phyloP scores from a whole-genome alignment of 306 rosid genomes.

The Vachellia pachyceras region DNA sequence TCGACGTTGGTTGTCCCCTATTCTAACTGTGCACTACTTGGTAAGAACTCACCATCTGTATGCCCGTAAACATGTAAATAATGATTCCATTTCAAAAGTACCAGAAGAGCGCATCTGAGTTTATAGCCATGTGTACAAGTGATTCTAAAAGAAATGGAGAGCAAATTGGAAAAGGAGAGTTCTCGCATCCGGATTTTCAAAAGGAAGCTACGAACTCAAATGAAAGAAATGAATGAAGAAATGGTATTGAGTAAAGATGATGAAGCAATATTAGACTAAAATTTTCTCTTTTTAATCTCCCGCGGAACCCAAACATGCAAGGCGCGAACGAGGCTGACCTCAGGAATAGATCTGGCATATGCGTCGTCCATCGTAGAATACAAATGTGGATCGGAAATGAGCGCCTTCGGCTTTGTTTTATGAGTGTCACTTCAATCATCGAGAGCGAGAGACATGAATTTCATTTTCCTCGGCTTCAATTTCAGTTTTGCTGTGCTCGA shows the following conservation, averaged over 20 bases:
- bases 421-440: slow-evolving; percentile 21
- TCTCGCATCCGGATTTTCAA: slow-evolving; percentile 28
- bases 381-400: slow-evolving; percentile 47
- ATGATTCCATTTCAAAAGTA: slow-evolving; percentile 21
- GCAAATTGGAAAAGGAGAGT: background rate
- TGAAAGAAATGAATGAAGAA: background rate
- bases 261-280: slow-evolving; percentile 4
- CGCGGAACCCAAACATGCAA: background rate
- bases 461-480: slow-evolving; percentile 24
- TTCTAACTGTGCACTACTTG: background rate
- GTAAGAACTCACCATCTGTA: slow-evolving; percentile 14
- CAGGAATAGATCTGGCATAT: slow-evolving; percentile 82
- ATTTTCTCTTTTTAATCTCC: background rate
- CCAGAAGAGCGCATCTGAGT: slow-evolving; percentile 13
- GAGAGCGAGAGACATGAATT: slow-evolving; percentile 14
- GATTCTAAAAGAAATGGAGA: slow-evolving; percentile 2
- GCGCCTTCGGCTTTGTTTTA: slow-evolving; percentile 8
- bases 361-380: slow-evolving; percentile 80
- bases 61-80: slow-evolving; percentile 9
- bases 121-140: slow-evolving; percentile 6
- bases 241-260: background rate
- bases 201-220: background rate
- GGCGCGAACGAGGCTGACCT: slow-evolving; percentile 55
- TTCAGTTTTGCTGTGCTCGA: background rate
- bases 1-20: background rate